Percentiles rank a stretch among this genome's conserved stretches.
Conservation (phyloP, 495 filamentous ascomycete genomes). For the Aspergillus carlsbadensis region DNA sequence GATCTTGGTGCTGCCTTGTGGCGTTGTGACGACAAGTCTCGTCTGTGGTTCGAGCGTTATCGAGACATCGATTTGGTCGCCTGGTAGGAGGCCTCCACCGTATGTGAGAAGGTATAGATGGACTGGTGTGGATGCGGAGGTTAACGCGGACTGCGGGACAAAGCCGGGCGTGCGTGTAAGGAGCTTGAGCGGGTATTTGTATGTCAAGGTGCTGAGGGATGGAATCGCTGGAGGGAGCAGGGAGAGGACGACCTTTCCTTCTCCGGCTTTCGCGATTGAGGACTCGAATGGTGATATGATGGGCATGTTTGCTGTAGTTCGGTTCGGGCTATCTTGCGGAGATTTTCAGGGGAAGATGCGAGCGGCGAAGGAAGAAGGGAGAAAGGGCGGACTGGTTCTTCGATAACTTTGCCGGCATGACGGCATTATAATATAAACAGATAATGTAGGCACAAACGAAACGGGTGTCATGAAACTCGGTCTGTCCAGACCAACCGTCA, state of each 20-base stretch:
- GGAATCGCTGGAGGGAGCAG: constrained; percentile 70
- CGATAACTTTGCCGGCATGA: constrained; percentile 8
- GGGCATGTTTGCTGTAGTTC: constrained; percentile 28
- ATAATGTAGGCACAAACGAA: not conserved
- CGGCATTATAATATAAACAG: not conserved
- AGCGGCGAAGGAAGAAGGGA: not conserved
- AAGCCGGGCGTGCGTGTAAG: constrained; percentile 62
- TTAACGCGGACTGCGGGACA: constrained; percentile 30
- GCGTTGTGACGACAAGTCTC: constrained; percentile 77
- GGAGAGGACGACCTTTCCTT: constrained; percentile 72
- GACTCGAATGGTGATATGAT: constrained; percentile 63
- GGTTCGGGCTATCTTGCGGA: not conserved
- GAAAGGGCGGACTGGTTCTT: not conserved
- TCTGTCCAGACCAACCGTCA: not conserved
- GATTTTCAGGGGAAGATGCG: constrained; percentile 3
- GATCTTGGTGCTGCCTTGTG: constrained; percentile 92
- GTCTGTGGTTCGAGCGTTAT: constrained; percentile 63
- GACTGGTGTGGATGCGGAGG: constrained; percentile 38
- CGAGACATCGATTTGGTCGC: constrained; percentile 73
- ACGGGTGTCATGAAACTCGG: constrained; percentile 16
- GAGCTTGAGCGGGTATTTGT: constrained; percentile 94
- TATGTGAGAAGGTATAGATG: constrained; percentile 90
- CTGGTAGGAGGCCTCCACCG: constrained; percentile 86
- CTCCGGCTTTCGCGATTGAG: constrained; percentile 69
- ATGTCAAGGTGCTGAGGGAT: constrained; percentile 71